Conservation (phyloP, 805 yeast species). For the Lipomyces lipofer region DNA sequence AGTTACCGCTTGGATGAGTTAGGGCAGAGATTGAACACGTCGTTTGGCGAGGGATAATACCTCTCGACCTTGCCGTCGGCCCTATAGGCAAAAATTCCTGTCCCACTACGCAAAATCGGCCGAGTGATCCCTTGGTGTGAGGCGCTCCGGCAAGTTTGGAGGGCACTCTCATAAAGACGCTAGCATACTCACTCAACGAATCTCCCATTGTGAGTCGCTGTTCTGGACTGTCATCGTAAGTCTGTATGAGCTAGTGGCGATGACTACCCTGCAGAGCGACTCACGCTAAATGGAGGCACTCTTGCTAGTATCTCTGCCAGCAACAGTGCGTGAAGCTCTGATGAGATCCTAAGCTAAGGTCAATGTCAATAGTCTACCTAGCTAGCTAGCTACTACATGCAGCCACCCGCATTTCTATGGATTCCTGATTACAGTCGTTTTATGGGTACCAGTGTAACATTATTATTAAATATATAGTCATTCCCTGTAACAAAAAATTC, state of each 20-base stretch:
- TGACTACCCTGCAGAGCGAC: neutral
- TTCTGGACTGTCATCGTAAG: neutral
- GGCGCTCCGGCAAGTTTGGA: neutral
- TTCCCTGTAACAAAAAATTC: no score
- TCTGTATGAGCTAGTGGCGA: neutral
- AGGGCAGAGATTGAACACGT: no score
- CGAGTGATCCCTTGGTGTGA: neutral
- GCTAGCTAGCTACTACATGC: neutral
- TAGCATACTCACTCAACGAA: neutral
- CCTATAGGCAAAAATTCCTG: neutral
- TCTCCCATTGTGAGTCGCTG: neutral
- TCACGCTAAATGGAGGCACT: neutral
- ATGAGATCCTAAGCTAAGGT: neutral
- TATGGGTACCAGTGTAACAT: neutral
- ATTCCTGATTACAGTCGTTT: no score
- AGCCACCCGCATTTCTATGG: neutral
- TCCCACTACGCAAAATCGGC: neutral
- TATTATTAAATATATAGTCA: no score
- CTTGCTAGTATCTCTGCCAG: neutral
- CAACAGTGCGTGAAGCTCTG: neutral
- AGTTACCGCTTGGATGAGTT: no score
- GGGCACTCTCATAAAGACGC: neutral
- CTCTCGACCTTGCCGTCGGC: no score
- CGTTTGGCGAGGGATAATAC: no score
- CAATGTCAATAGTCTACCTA: no score